Percentiles rank a stretch among this genome's conserved stretches.
phyloP scores from a whole-genome alignment of 2,329 filamentous ascomycete genomes.

The Claviceps quebecensis region DNA sequence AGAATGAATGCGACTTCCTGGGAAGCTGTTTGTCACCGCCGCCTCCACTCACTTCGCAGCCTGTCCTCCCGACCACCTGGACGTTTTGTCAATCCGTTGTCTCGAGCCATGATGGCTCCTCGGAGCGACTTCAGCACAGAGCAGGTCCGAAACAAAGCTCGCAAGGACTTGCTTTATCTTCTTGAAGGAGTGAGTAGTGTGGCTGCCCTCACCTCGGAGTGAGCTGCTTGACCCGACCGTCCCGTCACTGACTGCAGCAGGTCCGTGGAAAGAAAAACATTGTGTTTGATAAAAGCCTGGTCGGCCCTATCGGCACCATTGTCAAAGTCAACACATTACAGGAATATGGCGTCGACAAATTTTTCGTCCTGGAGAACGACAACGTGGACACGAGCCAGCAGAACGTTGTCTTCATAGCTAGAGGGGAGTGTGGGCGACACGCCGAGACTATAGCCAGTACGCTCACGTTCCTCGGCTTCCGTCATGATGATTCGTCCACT shows the following conservation, averaged over 20 bases:
- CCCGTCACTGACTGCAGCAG: conserved; percentile 31
- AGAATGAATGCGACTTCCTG: background rate
- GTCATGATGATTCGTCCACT: background rate
- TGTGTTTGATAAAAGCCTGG: conserved; percentile 79
- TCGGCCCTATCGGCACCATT: conserved; percentile 77
- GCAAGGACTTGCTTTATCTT: conserved; percentile 77
- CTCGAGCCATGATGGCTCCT: conserved; percentile 53
- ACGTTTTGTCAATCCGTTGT: background rate
- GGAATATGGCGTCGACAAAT: conserved; percentile 95
- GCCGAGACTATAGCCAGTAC: conserved; percentile 80
- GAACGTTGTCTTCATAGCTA: conserved; percentile 86
- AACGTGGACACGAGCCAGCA: conserved; percentile 90
- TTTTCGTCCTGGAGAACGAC: conserved; percentile 90
- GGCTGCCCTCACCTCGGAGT: conserved; percentile 4
- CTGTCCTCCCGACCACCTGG: background rate
- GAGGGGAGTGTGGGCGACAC: conserved; percentile 77
- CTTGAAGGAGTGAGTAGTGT: conserved; percentile 76
- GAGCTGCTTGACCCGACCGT: conserved; percentile 2
- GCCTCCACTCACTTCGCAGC: conserved; percentile 3
- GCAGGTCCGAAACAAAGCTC: conserved; percentile 66
- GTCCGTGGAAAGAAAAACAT: conserved; percentile 98
- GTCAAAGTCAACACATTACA: conserved; percentile 92
- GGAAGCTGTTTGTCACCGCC: conserved; percentile 1
- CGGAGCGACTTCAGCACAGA: conserved; percentile 58
- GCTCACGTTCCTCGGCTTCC: conserved; percentile 16